Base-by-base conservation (phyloP, 1,139 yeast species). In the Yueomyces sp. region DNA sequence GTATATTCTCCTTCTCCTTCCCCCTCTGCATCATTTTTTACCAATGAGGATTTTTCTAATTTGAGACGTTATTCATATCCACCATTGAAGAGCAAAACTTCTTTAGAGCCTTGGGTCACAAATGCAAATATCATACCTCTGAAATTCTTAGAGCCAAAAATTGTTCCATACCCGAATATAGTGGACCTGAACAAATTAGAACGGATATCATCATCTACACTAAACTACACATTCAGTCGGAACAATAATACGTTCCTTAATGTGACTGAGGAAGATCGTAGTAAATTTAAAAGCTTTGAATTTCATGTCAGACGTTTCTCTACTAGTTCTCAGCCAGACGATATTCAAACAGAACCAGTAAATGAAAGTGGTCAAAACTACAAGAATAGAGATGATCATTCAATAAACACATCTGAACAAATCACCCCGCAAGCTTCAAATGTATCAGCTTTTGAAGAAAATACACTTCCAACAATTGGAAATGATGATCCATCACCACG, bases 281-380 rank as follows among this genome's bases (percentile, higher is more conserved):
- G 9, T 29, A 29, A 8, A 29, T 29, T 29, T 29, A 8, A 29
- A 6, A 29, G 31, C 9, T 6, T 29, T 29, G 44, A 52, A 8
- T 57, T 54, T 39, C 48, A 55, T 26, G 53, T 59, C 12, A 49
- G 62, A 38, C 51, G 63, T 38, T 54, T 56, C 27, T 59, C 62
- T 3, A 59, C 63, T 1, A 19, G 19, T 19, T 49, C 61, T 11
- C 8, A 9, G 19, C 5, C 8, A 9, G 35, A 33, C n/a, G 5
- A 5, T 33, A 4, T 1, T 44, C 51, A n/a, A 44, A 45, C 32
- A 44, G 46, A 3, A 40, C 50, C 27, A 30, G 8, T 19, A 29
- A 29, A 29, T 12, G 44, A 46, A 25, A 42, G 46, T 2, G 50
- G 46, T 19, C 46, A 47, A 25, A 42, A 44, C 28, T 49, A 46